Evolutionary conservation across 1,284 basidiomycete genomes (phyloP).

Genomic region (Tausonia pullulans): DNA sequence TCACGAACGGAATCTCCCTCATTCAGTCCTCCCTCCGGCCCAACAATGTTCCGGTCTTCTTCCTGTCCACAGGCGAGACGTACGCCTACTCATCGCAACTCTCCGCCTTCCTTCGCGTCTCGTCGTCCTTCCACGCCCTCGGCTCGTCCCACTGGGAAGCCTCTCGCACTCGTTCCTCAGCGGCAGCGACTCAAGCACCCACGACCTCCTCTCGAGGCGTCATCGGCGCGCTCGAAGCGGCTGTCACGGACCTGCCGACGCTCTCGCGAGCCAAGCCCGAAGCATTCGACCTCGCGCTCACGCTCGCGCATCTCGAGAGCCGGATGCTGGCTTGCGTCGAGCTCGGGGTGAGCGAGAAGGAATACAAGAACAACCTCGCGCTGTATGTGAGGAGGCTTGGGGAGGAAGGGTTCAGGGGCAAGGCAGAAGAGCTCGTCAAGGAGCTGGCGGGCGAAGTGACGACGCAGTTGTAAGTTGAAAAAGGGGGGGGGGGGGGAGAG

Average conservation of each 20-base stretch:
- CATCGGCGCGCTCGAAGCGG: conserved; percentile 25
- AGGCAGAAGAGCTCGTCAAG: conserved; percentile 75
- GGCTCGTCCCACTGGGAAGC: conserved; percentile 65
- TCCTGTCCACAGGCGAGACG: conserved; percentile 58
- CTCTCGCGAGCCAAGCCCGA: conserved; percentile 36
- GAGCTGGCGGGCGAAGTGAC: conserved; percentile 70
- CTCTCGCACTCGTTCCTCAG: conserved; percentile 43
- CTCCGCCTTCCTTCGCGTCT: conserved; percentile 56
- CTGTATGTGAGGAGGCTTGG: conserved; percentile 70
- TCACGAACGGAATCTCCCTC: conserved; percentile 29
- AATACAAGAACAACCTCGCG: conserved; percentile 64
- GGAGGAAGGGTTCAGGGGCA: conserved; percentile 70
- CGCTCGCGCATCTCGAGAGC: conserved; percentile 72
- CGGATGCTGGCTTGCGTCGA: conserved; percentile 57
- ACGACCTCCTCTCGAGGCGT: conserved; percentile 26
- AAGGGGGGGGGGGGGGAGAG: neutral
- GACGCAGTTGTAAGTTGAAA: neutral
- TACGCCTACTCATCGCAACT: conserved; percentile 64
- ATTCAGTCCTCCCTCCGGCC: conserved; percentile 46
- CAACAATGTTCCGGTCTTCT: conserved; percentile 65
- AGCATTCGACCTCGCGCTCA: conserved; percentile 68
- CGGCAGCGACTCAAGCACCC: neutral
- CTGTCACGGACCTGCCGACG: conserved; percentile 24
- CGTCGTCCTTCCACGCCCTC: conserved; percentile 65
- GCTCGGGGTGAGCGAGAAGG: conserved; percentile 58